Evolutionary conservation across 768 basidiomycete genomes (phyloP), one percentile per base, ranked within the genome.

Genomic region (Lepiota brunneoincarnata): DNA sequence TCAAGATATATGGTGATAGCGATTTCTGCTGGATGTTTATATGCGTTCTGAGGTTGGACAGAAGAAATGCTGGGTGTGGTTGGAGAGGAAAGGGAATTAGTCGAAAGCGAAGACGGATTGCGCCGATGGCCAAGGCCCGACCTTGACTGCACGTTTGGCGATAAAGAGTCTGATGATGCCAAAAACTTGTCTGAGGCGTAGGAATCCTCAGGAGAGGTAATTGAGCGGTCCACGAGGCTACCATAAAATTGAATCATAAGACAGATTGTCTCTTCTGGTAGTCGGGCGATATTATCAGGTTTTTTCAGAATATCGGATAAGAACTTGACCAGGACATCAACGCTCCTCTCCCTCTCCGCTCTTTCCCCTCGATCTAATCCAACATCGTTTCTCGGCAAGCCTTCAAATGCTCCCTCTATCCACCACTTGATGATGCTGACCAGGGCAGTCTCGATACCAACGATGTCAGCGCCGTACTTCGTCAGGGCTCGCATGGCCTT

Each of bases 401-500:
- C 80, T 11, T 82, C 78, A 54, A 87, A 89, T 7, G 84, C 85
- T 14, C 77, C 78, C 45, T 79, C 72, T 31, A 89, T 84, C 87
- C 89, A 92, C 6, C 73, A 64, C 58, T 80, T 79, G 39, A 90
- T 70, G 44, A 85, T 65, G 37, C 74, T 69, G 21, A 89, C 68
- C 31, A 90, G 63, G 35, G 73, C 69, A 6, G 71, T 64, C 66
- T 91, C 89, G 59, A 89, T 78, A 17, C 89, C 89, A 34, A 81
- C 68, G 24, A 84, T 77, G 42, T 87, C 83, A 2, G 70, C 61
- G 5, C 86, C 87, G 37, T 72, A 78, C 56, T 74, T 78, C 34
- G 86, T 86, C 48, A 92, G 73, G 2, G 86, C 80, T 3, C 78
- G 70, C 1, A 91, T 71, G 1, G 89, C 87, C 57, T 83, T 85